Evolutionary conservation across 2,329 filamentous ascomycete genomes (phyloP).

Genomic region (Fusarium sp.): DNA sequence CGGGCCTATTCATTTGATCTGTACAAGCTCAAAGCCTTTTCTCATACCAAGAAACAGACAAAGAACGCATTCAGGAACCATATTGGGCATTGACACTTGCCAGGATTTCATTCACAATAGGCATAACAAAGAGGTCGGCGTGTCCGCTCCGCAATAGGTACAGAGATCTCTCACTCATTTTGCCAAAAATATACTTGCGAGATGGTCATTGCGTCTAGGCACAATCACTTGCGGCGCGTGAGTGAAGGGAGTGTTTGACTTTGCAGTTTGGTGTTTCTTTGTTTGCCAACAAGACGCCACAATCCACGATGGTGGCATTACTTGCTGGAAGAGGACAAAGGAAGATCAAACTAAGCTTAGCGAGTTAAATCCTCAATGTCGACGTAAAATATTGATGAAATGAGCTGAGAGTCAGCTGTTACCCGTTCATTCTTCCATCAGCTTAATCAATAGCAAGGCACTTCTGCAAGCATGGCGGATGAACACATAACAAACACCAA

Average conservation of each 20-base stretch:
- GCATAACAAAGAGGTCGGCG: conserved; percentile 43
- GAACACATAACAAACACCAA: conserved; percentile 7
- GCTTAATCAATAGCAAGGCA: not conserved
- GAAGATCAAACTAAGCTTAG: not conserved
- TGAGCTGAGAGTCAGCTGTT: not conserved
- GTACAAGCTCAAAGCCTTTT: conserved; percentile 19
- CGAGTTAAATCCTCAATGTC: not conserved
- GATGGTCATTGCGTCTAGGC: not conserved
- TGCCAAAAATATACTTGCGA: conserved; percentile 11
- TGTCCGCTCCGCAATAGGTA: conserved; percentile 15
- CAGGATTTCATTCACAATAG: conserved; percentile 21
- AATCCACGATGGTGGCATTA: conserved; percentile 1
- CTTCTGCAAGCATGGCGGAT: conserved; percentile 15
- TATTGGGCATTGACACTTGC: conserved; percentile 15
- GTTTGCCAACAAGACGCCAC: conserved; percentile 40
- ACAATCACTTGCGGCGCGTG: conserved; percentile 6
- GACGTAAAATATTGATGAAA: not conserved
- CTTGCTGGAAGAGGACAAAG: conserved; percentile 20
- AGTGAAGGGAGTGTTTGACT: conserved; percentile 1
- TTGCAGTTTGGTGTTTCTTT: conserved; percentile 32
- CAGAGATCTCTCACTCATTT: not conserved
- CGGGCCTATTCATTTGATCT: not conserved
- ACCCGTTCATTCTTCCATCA: not conserved
- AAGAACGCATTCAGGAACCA: conserved; percentile 5
- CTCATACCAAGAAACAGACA: conserved; percentile 20